Evolutionary conservation across 768 basidiomycete genomes (phyloP).

Genomic region (Gymnopilus junonius): DNA sequence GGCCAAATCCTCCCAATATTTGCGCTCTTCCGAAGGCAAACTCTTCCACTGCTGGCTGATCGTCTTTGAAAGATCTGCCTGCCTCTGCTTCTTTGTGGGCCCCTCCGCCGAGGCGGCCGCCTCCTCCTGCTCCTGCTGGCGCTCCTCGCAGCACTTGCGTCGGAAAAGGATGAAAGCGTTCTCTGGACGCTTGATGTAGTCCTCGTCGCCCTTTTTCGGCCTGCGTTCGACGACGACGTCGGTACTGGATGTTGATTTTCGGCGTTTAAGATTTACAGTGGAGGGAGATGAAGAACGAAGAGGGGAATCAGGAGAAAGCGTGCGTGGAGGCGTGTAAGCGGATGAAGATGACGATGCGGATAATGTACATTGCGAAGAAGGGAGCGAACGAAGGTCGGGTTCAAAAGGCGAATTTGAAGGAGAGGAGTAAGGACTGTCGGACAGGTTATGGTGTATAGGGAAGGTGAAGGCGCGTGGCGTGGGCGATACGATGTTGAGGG

Average conservation of each 20-base stretch:
- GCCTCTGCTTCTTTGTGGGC: conserved; percentile 70
- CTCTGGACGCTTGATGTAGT: conserved; percentile 84
- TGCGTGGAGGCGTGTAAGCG: conserved; percentile 40
- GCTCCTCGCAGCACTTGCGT: conserved; percentile 76
- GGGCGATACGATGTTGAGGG: conserved; percentile 66
- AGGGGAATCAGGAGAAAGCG: conserved; percentile 47
- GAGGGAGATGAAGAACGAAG: conserved; percentile 42
- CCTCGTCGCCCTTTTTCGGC: conserved; percentile 77
- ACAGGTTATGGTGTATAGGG: conserved; percentile 61
- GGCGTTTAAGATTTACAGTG: conserved; percentile 42
- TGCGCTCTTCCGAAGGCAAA: conserved; percentile 64
- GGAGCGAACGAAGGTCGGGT: conserved; percentile 64
- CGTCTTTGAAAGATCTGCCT: conserved; percentile 77
- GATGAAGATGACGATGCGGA: conserved; percentile 45
- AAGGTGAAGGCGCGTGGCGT: conserved; percentile 76
- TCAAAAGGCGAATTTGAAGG: conserved; percentile 76
- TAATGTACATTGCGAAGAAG: conserved; percentile 38
- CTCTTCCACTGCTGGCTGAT: conserved; percentile 84
- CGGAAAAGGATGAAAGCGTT: conserved; percentile 88
- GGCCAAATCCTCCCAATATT: conserved; percentile 77
- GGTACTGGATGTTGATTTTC: conserved; percentile 53
- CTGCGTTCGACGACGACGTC: conserved; percentile 54
- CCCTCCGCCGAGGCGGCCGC: conserved; percentile 37
- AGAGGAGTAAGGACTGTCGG: conserved; percentile 73
- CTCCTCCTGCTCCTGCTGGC: conserved; percentile 59